These are phyloP conservation scores for Rhizophora mangle DNA, from an alignment of 345 rosid species.

Conservation along the genomic window DNA sequence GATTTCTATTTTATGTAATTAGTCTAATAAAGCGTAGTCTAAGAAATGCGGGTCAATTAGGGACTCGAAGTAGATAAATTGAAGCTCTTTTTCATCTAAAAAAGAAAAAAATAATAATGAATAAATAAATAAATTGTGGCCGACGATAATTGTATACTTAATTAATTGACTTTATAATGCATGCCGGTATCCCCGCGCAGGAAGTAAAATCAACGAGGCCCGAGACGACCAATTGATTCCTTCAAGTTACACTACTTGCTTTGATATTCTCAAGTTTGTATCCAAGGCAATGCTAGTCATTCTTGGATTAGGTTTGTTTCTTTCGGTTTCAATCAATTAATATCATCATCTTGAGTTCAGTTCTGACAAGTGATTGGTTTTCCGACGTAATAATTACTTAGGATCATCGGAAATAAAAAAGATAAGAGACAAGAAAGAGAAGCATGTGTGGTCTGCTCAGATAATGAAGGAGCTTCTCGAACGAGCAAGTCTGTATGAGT, in stretches of 20 bases:
- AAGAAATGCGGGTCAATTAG: no score
- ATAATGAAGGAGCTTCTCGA: slow-evolving; percentile 39
- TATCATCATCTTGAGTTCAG: neutral
- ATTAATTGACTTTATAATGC: neutral
- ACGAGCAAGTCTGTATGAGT: slow-evolving; percentile 13
- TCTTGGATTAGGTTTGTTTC: slow-evolving; percentile 37
- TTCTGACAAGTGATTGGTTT: neutral
- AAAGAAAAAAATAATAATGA: no score
- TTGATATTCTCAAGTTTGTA: slow-evolving; percentile 35
- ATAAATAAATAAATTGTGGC: no score
- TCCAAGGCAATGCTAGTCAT: slow-evolving; percentile 39
- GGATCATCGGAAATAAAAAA: slow-evolving; percentile 36
- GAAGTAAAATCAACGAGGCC: neutral
- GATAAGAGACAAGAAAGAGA: slow-evolving; percentile 33
- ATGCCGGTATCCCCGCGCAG: neutral
- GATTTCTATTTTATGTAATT: neutral
- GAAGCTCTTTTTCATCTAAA: no score
- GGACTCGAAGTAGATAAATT: no score
- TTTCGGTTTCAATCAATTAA: neutral
- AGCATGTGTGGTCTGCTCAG: slow-evolving; percentile 44
- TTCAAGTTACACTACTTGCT: slow-evolving; percentile 30
- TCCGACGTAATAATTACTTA: neutral
- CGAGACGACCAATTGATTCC: slow-evolving; percentile 23
- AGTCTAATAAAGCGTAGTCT: neutral
- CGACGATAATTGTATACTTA: no score